Evolutionary conservation across 768 basidiomycete genomes (phyloP).

Genomic region (Sistotremastrum suecicum): DNA sequence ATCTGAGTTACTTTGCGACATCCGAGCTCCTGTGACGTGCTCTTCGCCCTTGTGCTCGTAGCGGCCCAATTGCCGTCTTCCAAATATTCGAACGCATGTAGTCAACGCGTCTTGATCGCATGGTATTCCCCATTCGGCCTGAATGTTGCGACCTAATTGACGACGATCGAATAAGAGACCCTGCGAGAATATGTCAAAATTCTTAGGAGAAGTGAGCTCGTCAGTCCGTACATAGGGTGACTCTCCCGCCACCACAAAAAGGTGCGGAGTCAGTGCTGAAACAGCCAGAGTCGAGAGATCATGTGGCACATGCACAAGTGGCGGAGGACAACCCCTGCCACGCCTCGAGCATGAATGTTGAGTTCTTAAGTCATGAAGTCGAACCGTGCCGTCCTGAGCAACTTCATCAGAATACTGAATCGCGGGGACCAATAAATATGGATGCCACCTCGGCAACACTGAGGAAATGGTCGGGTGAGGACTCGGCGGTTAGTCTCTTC

Average conservation of each 20-base stretch:
- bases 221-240: conserved; percentile 48
- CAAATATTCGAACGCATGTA: conserved; percentile 74
- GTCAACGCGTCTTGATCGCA: conserved; percentile 38
- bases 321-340: conserved; percentile 44
- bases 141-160: conserved; percentile 44
- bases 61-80: conserved; percentile 25
- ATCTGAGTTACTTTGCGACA: conserved; percentile 57
- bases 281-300: conserved; percentile 61
- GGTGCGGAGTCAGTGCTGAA: conserved; percentile 68
- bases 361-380: conserved; percentile 74
- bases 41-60: conserved; percentile 27
- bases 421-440: conserved; percentile 9
- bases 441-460: conserved; percentile 57
- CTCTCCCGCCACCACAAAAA: conserved; percentile 76
- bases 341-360: conserved; percentile 42
- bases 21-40: conserved; percentile 67
- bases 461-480: conserved; percentile 62
- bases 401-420: conserved; percentile 12
- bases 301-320: conserved; percentile 50
- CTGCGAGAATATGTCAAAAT: conserved; percentile 20
- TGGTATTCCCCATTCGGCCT: conserved; percentile 57
- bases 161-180: conserved; percentile 77
- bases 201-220: not conserved
- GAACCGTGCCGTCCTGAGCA: conserved; percentile 66
- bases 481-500: conserved; percentile 69